phyloP scores from a whole-genome alignment of 73 alveolate genomes.

The Stentor roeselii region DNA sequence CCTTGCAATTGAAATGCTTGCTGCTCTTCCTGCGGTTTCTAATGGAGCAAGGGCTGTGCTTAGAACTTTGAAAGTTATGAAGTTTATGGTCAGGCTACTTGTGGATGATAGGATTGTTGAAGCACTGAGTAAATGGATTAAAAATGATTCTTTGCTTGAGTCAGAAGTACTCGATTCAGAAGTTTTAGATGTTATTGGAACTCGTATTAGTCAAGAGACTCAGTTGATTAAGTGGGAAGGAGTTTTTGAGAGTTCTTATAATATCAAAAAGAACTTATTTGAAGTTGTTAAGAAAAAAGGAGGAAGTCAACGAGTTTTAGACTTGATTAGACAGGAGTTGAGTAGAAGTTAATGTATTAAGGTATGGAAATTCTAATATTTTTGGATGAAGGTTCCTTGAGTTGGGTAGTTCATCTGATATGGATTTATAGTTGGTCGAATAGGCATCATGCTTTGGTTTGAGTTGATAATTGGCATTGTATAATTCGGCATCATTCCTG shows the following conservation, averaged over 20 bases:
- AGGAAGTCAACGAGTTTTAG: conserved; percentile 15
- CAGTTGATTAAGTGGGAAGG: conserved; percentile 24
- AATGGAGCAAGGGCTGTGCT: background rate
- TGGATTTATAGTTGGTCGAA: no score
- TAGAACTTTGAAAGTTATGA: background rate
- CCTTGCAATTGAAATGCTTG: background rate
- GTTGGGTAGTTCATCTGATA: no score
- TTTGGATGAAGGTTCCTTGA: no score
- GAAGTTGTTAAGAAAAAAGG: conserved; percentile 21
- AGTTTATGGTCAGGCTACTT: background rate
- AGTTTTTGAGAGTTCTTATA: conserved; percentile 19
- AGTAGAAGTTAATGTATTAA: no score
- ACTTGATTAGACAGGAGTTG: conserved; percentile 3
- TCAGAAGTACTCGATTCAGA: background rate
- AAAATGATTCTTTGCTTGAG: background rate
- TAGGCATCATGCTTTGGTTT: no score
- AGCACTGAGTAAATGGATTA: conserved; percentile 15
- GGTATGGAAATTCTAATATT: no score
- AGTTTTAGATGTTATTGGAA: conserved; percentile 2
- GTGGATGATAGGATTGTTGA: conserved; percentile 13
- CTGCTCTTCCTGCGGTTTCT: background rate
- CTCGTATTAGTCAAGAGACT: background rate
- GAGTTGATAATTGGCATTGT: no score
- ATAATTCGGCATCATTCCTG: no score
- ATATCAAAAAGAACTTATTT: background rate